A percentile compares a stretch with the other conserved stretches of the same genome.
Evolutionary conservation across 2,329 filamentous ascomycete species (phyloP).

Genomic region (Cladosporium phlei): DNA sequence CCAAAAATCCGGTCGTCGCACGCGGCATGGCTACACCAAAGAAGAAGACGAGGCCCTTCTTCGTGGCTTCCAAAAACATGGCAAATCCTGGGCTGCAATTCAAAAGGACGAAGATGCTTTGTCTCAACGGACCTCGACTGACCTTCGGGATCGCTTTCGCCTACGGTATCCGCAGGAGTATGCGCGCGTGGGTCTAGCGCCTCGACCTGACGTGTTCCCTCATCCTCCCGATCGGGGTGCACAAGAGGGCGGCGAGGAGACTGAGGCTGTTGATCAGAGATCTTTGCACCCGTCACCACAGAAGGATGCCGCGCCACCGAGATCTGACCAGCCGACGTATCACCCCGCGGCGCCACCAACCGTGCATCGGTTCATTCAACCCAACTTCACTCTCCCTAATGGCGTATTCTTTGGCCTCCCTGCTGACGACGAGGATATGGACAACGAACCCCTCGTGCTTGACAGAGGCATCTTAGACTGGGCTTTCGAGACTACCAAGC

Average conservation of each 20-base stretch:
- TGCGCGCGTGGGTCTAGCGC: slow-evolving; percentile 42
- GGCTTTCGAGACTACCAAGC: slow-evolving; percentile 17
- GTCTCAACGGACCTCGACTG: slow-evolving; percentile 42
- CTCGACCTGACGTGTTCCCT: slow-evolving; percentile 30
- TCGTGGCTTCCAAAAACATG: slow-evolving; percentile 55
- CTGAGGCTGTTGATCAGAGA: not conserved
- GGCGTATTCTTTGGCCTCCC: slow-evolving; percentile 26
- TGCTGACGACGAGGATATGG: slow-evolving; percentile 20
- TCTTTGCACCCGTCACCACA: not conserved
- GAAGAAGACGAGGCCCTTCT: slow-evolving; percentile 56
- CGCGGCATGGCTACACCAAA: slow-evolving; percentile 52
- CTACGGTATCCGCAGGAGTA: slow-evolving; percentile 57
- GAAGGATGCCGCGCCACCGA: not conserved
- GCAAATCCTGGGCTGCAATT: slow-evolving; percentile 57
- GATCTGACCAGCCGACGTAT: not conserved
- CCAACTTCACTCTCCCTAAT: slow-evolving; percentile 23
- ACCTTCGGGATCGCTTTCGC: slow-evolving; percentile 58
- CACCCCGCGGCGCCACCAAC: not conserved
- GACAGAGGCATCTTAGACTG: slow-evolving; percentile 34
- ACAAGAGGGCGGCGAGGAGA: not conserved
- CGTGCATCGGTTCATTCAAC: slow-evolving; percentile 13
- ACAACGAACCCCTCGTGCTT: slow-evolving; percentile 28
- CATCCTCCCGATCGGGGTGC: slow-evolving; percentile 17
- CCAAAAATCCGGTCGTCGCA: slow-evolving; percentile 47
- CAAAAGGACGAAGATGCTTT: slow-evolving; percentile 43